Evolutionary conservation across 2,329 filamentous ascomycete species (phyloP), one percentile per base, ranked within the genome.

Genomic region (Exophiala aquamarina): DNA sequence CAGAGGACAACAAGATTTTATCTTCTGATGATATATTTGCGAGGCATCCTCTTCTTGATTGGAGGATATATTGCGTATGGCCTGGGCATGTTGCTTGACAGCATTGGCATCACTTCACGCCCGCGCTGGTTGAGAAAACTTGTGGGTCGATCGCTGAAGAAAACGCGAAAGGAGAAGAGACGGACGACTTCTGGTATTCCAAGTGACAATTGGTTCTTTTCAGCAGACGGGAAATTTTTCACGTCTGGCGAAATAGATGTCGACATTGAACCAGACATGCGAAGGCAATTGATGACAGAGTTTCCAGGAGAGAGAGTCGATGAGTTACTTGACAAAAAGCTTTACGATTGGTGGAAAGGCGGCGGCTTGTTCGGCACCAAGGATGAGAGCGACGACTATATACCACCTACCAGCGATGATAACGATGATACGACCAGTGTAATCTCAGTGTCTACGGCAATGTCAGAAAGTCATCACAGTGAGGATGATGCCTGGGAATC

Each of bases 331-430:
- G 86, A 92, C 55, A 76, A 78, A 2, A 84, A 82, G 49, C 71
- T 96, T 2, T 97, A 96, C 64, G 74, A 75, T 21, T 93, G 91
- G 81, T 97, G 89, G 87, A 82, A 86, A 42, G 74, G 77, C 44
- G 89, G 89, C 15, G 89, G 88, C 6, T 87, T 87, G 71, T 96
- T 89, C 83, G 91, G 92, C 1, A 83, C 84, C 13, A 75, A 84
- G 23, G 92, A 97, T 63, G 75, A 76, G 4, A 95, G 88, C 61
- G 87, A 87, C 20, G 86, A 92, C 53, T 97, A 91, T 64, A 66
- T 74, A 23, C 84, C 84, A 1, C 60, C 66, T 2, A 66, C 73
- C 9, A 63, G 71, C 3, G 75, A 81, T 3, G 73, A 82, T 9
- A 76, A 84, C 35, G 83, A 85, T 62, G 89, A 94, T 61, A 80